Conservation (phyloP, 495 filamentous ascomycete species). For the Aspergillus nidulans region DNA sequence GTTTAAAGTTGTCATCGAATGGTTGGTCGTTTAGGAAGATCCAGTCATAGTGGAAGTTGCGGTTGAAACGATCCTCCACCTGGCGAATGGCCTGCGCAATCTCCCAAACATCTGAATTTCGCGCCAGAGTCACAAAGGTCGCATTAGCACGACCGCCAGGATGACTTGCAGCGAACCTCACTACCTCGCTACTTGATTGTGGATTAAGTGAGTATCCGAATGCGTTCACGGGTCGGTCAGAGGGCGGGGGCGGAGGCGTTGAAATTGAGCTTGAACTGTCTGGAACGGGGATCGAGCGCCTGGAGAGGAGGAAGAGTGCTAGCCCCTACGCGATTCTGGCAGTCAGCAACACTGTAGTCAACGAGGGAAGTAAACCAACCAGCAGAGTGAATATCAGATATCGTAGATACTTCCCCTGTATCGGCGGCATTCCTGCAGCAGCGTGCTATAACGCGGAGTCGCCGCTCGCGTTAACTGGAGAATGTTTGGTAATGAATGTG, state of each 20-base stretch:
- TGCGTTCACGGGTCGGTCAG: constrained; percentile 17
- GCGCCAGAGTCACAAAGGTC: constrained; percentile 92
- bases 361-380: constrained; percentile 48
- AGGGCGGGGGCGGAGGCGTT: constrained; percentile 6
- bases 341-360: not conserved
- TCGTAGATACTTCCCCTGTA: constrained; percentile 68
- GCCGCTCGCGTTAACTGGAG: not conserved
- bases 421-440: constrained; percentile 55
- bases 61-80: constrained; percentile 96
- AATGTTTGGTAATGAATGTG: not conserved
- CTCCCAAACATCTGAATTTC: constrained; percentile 93
- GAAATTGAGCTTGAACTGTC: constrained; percentile 23
- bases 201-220: not conserved
- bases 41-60: constrained; percentile 96
- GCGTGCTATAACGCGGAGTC: constrained; percentile 6
- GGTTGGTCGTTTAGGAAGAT: constrained; percentile 96
- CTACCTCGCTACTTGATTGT: constrained; percentile 20
- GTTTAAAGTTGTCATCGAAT: constrained; percentile 89
- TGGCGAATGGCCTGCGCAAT: constrained; percentile 91
- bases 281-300: constrained; percentile 54
- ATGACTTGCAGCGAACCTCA: constrained; percentile 43
- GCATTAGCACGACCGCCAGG: constrained; percentile 78
- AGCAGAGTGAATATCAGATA: constrained; percentile 86
- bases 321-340: constrained; percentile 49
- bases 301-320: constrained; percentile 71